Percentiles rank a stretch among this genome's conserved stretches.
Evolutionary conservation across 1,139 yeast species (phyloP).

Genomic region (Yamadazyma trypodendri): DNA sequence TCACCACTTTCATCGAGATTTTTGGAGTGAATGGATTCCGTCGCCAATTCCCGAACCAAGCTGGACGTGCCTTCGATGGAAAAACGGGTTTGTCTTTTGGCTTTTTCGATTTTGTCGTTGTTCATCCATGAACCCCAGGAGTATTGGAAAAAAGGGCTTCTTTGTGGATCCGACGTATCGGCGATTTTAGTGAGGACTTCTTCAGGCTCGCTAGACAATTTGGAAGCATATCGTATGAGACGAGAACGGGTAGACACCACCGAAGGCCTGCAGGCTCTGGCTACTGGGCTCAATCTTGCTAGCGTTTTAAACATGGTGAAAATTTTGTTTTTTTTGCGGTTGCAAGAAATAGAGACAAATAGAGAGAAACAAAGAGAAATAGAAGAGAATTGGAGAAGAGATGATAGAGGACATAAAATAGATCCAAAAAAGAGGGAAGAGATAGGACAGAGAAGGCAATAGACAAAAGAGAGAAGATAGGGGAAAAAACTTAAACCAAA

Average conservation of each 20-base stretch:
- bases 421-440: background rate
- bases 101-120: constrained; percentile 72
- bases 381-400: no score
- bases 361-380: background rate
- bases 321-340: constrained; percentile 4
- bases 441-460: no score
- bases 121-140: constrained; percentile 95
- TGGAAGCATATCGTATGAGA: constrained; percentile 6
- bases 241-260: no score
- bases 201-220: constrained; percentile 20
- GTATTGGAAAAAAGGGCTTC: constrained; percentile 78
- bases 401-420: background rate
- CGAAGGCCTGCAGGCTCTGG: no score
- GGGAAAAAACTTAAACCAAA: background rate
- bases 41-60: constrained; percentile 41
- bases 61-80: constrained; percentile 72
- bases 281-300: background rate
- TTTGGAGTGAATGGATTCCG: constrained; percentile 16
- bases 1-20: constrained; percentile 25
- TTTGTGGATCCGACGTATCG: constrained; percentile 65
- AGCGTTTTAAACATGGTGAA: constrained; percentile 4
- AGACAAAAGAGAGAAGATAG: no score
- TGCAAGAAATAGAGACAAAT: background rate
- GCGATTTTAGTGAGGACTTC: constrained; percentile 52
- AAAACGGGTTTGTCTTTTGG: constrained; percentile 76